Percentiles rank a stretch among this genome's conserved stretches.
These are phyloP conservation scores for Colletotrichum endophyticum DNA, from an alignment of 2,329 filamentous ascomycete genomes.

Conservation along the genomic window DNA sequence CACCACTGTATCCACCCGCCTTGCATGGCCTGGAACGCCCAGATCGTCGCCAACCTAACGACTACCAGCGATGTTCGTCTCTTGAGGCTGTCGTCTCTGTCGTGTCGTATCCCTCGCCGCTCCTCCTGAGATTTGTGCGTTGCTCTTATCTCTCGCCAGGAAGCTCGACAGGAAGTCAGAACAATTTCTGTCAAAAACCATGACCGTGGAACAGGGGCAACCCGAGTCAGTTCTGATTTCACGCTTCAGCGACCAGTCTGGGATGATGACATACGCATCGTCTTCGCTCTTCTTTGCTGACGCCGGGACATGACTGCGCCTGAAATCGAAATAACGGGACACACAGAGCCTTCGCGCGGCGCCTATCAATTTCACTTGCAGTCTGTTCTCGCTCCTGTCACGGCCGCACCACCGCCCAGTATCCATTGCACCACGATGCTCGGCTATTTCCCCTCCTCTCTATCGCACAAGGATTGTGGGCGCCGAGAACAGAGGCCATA, in stretches of 20 bases:
- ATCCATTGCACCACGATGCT: not conserved
- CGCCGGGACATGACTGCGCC: not conserved
- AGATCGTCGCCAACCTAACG: not conserved
- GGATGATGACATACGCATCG: not conserved
- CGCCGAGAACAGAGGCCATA: not conserved
- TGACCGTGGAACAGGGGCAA: not conserved
- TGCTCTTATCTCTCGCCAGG: not conserved
- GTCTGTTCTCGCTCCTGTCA: not conserved
- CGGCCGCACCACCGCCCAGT: not conserved
- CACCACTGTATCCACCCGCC: not conserved
- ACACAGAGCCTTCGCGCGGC: not conserved
- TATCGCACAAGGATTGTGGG: not conserved
- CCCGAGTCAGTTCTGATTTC: slow-evolving; percentile 10
- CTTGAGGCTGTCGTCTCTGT: not conserved
- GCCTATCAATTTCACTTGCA: not conserved
- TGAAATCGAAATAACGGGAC: not conserved
- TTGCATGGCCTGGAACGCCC: slow-evolving; percentile 2
- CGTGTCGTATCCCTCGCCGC: not conserved
- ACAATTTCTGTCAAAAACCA: not conserved
- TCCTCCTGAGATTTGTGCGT: not conserved
- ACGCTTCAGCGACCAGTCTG: not conserved
- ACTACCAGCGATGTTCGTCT: not conserved
- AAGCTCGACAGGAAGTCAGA: not conserved
- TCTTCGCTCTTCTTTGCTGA: not conserved
- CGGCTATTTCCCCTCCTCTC: not conserved